Percentiles rank a stretch among this genome's conserved stretches.
Conservation (phyloP, 1,139 yeast species). For the Ogataea hybrid region DNA sequence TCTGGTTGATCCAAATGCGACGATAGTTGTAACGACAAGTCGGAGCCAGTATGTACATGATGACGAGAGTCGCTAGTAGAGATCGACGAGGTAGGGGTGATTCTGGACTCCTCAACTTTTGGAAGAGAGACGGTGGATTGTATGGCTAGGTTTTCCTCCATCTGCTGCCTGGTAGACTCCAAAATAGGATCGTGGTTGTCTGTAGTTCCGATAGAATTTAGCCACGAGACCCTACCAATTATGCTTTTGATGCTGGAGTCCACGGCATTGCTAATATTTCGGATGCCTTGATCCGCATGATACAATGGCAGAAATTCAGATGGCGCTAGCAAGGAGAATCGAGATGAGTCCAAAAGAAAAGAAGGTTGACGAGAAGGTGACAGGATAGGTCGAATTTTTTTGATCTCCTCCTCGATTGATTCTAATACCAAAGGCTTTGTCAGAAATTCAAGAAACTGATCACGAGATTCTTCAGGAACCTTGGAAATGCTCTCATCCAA, state of each 20-base stretch:
- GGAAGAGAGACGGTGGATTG: conserved; percentile 10
- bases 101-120: conserved; percentile 15
- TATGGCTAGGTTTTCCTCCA: conserved; percentile 27
- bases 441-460: conserved; percentile 9
- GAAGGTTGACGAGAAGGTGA: conserved; percentile 8
- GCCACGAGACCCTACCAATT: conserved; percentile 33
- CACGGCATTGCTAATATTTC: conserved; percentile 32
- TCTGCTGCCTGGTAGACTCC: conserved; percentile 24
- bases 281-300: conserved; percentile 34
- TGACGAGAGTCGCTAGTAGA: conserved; percentile 22
- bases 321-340: conserved; percentile 22
- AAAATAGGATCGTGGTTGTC: conserved; percentile 15
- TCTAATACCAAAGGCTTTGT: conserved; percentile 26
- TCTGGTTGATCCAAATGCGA: conserved; percentile 1
- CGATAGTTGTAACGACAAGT: conserved; percentile 9
- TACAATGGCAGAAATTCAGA: conserved; percentile 27
- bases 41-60: conserved; percentile 11
- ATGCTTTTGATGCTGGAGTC: conserved; percentile 33
- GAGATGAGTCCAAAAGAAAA: conserved; percentile 11
- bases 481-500: neutral
- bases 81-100: conserved; percentile 28
- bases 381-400: conserved; percentile 1
- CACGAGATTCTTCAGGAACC: neutral
- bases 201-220: conserved; percentile 14
- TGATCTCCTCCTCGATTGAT: conserved; percentile 25